Conservation (phyloP, 345 rosid species). For the Raphanus raphanistrum region DNA sequence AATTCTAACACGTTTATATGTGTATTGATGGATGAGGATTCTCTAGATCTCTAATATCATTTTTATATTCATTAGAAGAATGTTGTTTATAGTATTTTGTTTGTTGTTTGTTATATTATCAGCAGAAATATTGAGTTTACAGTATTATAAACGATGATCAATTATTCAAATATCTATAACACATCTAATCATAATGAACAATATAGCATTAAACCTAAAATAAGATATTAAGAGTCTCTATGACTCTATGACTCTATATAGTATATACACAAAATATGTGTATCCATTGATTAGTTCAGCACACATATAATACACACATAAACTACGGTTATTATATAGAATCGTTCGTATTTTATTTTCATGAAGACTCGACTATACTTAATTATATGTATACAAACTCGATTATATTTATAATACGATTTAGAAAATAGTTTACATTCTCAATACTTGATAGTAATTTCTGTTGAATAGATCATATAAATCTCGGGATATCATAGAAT, state of each 20-base stretch:
- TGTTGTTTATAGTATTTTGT: background rate
- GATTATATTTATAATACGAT: background rate
- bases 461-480: background rate
- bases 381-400: slow-evolving; percentile 7
- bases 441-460: background rate
- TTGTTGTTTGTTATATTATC: background rate
- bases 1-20: background rate
- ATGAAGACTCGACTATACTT: background rate
- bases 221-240: background rate
- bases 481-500: slow-evolving; percentile 38
- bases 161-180: background rate
- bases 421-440: slow-evolving; percentile 18
- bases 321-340: background rate
- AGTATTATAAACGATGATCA: background rate
- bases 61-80: background rate
- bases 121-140: background rate
- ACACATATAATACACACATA: slow-evolving; percentile 24
- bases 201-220: background rate
- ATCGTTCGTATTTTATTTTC: background rate
- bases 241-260: background rate
- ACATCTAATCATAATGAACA: background rate
- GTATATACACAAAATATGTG: background rate
- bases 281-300: background rate
- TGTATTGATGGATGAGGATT: background rate
- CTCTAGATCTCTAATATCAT: background rate